Base-by-base conservation (phyloP, 148 eudicot species). In the Vaccinium myrtillus region DNA sequence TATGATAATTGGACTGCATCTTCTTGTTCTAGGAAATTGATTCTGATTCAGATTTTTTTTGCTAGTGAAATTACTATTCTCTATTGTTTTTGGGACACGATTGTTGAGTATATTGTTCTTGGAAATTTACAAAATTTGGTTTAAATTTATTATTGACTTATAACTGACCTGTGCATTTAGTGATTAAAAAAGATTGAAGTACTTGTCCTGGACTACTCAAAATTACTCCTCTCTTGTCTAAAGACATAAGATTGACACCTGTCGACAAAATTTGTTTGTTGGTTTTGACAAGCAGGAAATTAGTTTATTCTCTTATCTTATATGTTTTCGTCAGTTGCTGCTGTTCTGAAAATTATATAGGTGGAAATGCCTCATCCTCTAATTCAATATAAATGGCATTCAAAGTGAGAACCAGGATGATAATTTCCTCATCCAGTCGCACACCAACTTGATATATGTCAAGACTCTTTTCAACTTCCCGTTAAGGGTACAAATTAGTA, bases 281-380 rank as follows among this genome's bases (percentile, higher is more conserved):
- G 58, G 69, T 79, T 2, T 58, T 36, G 19, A 79, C 32, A 8
- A 32, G 58, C 46, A 32, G 82, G 70, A 79, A 79, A 79, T 36
- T 79, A 9, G 82, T 56, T 77, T 77, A 14, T 25, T 77, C 56
- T 50, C 49, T 51, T 21, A n/a, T 77, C 58, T 49, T 77, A 7
- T 58, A 3, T 14, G 75, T 32, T 70, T 74, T 65, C 71, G 10
- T 27, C 36, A 4, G 14, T 27, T 27, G 39, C 39, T 3, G 74
- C 12, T 69, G 27, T 67, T 25, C 13, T 27, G 74, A 27, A 69
- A 69, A 27, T 69, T 25, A 21, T 76, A 49, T 49, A 2, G 27
- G 79, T 36, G 25, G n/a, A 58, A 12, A 54, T 56, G 87, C 49
- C 36, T 79, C 71, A 30, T 69, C n/a, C 23, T 79, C 39, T 58